Base-by-base conservation (phyloP, 2,329 filamentous ascomycete genomes). In the Diaporthe ilicicola region DNA sequence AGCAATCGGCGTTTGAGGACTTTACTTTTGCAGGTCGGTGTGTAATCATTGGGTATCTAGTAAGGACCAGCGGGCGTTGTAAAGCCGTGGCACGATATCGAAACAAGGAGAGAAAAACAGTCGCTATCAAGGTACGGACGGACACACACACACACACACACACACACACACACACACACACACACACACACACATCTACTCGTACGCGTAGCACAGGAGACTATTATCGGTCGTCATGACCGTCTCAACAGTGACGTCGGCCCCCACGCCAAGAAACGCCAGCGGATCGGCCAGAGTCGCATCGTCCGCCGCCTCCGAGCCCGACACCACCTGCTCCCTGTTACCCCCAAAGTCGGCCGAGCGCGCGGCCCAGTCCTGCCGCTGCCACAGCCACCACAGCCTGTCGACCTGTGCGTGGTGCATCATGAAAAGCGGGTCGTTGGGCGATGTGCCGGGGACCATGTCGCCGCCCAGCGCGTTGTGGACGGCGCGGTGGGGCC, bases 361-460 rank as follows among this genome's bases (percentile, higher is more conserved):
- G 19, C 64, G 64, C 15, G 48, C 39, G n/a, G 5, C 22, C 48
- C 17, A 19, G 22, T 67, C 48, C 24, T 4, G 24, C 48, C 24
- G 48, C 51, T 67, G 64, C 64, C 64, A 67, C 15, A 67, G 15
- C 64, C 64, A 67, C 64, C 64, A 67, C 9, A 67, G 24, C 62
- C 62, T 24, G 13, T 67, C 62, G 46, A 67, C 62, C 62, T 67
- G 62, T 3, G 62, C 62, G 62, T 67, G 62, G 62, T 67, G 62
- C 46, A 67, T n/a, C 22, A 67, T 39, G 62, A 67, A 67, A 8
- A 67, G 46, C 32, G 62, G 62, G n/a, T 67, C 62, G 59, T 62
- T 62, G 42, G 59, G 59, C 42, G 59, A 62, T 12, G 59, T 62
- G 1, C 59, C 59, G 2, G 59, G 59, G 12, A 62, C 32, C 59